A percentile compares a stretch with the other conserved stretches of the same genome.
These are phyloP conservation scores for Schizophyllum commune DNA, from an alignment of 1,284 basidiomycete genomes.

Conservation along the genomic window DNA sequence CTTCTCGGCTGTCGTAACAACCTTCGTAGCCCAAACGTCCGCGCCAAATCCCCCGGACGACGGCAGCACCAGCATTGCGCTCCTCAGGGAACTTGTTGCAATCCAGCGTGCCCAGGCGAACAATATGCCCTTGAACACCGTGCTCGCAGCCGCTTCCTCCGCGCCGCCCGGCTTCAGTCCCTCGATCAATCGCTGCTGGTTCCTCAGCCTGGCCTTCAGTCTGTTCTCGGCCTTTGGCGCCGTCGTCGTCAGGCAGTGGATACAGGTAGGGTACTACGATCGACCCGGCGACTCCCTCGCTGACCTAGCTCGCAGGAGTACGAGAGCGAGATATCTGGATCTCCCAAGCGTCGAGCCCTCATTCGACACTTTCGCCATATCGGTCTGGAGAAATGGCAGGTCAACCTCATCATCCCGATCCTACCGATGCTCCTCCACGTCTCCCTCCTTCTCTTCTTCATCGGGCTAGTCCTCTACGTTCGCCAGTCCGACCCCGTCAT, in stretches of 20 bases:
- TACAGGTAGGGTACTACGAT: not conserved
- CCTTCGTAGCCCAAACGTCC: conserved; percentile 11
- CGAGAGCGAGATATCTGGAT: not conserved
- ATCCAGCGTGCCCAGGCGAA: conserved; percentile 2
- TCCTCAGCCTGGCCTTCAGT: conserved; percentile 10
- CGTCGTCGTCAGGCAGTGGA: conserved; percentile 12
- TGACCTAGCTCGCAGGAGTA: not conserved
- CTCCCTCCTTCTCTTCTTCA: not conserved
- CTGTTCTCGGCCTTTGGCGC: conserved; percentile 10
- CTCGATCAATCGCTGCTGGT: conserved; percentile 10
- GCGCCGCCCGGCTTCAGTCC: conserved; percentile 5
- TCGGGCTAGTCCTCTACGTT: not conserved
- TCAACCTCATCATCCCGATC: conserved; percentile 6
- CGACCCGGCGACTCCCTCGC: not conserved
- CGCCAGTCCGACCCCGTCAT: not conserved
- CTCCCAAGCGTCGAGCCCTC: not conserved
- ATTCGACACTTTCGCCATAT: conserved; percentile 10
- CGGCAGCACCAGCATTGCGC: not conserved
- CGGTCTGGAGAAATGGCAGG: conserved; percentile 7
- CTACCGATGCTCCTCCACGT: conserved; percentile 20
- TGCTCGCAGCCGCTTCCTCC: not conserved
- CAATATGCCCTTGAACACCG: not conserved
- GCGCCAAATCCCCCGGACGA: conserved; percentile 6
- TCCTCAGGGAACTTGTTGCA: conserved; percentile 6
- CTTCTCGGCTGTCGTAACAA: conserved; percentile 12